These are phyloP conservation scores for Quercus phellos DNA, from an alignment of 331 rosid species.

Conservation along the genomic window DNA sequence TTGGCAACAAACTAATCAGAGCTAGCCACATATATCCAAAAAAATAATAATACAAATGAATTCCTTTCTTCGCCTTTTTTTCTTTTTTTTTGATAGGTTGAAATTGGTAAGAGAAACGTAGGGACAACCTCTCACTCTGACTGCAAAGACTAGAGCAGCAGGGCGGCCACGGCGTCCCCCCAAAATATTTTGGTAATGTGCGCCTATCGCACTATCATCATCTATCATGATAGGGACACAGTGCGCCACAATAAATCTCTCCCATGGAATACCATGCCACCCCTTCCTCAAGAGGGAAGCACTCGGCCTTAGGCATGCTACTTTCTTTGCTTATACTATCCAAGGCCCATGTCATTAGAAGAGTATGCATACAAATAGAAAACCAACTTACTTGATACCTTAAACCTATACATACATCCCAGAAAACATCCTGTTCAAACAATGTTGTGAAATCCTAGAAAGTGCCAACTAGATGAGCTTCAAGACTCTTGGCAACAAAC, in stretches of 20 bases:
- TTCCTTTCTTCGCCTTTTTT: no score
- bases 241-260: constrained; percentile 52
- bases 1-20: no score
- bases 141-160: constrained; percentile 32
- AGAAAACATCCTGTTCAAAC: not conserved
- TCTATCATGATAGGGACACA: no score
- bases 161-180: constrained; percentile 33
- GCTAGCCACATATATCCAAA: no score
- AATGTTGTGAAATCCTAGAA: not conserved
- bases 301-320: no score
- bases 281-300: constrained; percentile 30
- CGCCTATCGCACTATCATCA: constrained; percentile 37
- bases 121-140: constrained; percentile 35
- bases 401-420: not conserved
- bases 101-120: constrained; percentile 9
- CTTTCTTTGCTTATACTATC: no score
- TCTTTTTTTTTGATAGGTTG: no score
- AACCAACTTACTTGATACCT: not conserved
- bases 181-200: constrained; percentile 5
- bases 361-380: not conserved
- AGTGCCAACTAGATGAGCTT: no score
- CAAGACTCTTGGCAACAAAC: no score
- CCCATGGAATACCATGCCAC: constrained; percentile 61
- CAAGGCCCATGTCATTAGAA: not conserved
- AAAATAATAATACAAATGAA: no score